Base-by-base conservation (phyloP, 2,329 filamentous ascomycete genomes). In the Triangularia verruculosa region DNA sequence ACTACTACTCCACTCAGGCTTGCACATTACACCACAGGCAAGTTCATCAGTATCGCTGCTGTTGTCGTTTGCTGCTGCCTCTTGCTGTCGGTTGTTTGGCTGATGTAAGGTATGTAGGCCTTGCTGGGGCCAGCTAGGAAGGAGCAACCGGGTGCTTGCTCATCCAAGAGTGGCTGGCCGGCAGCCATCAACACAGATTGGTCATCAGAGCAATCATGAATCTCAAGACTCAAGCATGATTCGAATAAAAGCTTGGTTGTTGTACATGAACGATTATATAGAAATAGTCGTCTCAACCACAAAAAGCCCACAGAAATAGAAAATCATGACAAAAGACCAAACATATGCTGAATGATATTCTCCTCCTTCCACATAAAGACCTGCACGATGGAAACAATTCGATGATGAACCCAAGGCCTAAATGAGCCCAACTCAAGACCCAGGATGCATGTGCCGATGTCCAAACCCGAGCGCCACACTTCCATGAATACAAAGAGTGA, bases 1-100 rank as follows among this genome's bases (percentile, higher is more conserved):
- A 67, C 66, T 68, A 59, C 66, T 68, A 67, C 67, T 68, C 65
- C 52, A 66, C 65, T 65, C 61, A 57, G 67, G 34, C 67, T 63
- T 28, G 8, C 51, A 54, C 51, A 54, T 28, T 27, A 27, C 22
- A 28, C 51, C 22, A 54, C 51, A 28, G 4, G 51, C 25, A 28
- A 54, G 15, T 53, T 6, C 12, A 3, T 56, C 25, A n/a, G 27
- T 58, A 30, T 4, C 20, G 28, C 4, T 20, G 32, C 15, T 39
- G 17, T 57, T 57, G 43, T 20, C 13, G 9, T 32, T 43, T 43
- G 34, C 17, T 43, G 34, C 34, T n/a, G 13, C n/a, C n/a, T n/a
- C n/a, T 17, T 17, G 34, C 15, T 13, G n/a, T n/a, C 34, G 17
- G 34, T 17, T 17, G 34, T 43, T 43, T 20, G n/a, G 17, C 39